Percentiles rank a stretch among this genome's conserved stretches.
phyloP scores from a whole-genome alignment of 2,329 filamentous ascomycete species.

The Hirsutella minnesotensis region DNA sequence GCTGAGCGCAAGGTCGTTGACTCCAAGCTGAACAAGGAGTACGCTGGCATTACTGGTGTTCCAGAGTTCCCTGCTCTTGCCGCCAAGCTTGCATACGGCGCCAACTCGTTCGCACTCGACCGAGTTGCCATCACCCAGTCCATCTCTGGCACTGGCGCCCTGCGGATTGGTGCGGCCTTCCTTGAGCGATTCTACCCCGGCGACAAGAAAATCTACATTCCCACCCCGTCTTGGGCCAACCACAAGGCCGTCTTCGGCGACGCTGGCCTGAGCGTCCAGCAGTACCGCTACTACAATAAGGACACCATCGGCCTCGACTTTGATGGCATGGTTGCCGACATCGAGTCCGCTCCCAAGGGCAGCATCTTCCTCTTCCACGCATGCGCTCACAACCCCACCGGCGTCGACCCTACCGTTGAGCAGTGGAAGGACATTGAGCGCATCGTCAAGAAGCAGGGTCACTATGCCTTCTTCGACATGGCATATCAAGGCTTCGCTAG shows the following conservation, averaged over 20 bases:
- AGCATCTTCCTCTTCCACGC: slow-evolving; percentile 92
- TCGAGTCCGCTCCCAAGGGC: slow-evolving; percentile 76
- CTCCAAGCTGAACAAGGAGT: slow-evolving; percentile 83
- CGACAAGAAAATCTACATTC: slow-evolving; percentile 93
- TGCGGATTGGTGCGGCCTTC: slow-evolving; percentile 91
- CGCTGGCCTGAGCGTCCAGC: slow-evolving; percentile 78
- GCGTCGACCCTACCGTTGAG: slow-evolving; percentile 81
- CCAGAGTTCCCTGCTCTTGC: slow-evolving; percentile 89
- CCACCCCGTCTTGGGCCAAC: slow-evolving; percentile 94
- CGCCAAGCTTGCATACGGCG: slow-evolving; percentile 80
- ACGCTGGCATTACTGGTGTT: slow-evolving; percentile 93
- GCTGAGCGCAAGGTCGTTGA: slow-evolving; percentile 81
- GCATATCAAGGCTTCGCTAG: slow-evolving; percentile 97
- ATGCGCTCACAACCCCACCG: slow-evolving; percentile 96
- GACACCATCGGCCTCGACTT: slow-evolving; percentile 97
- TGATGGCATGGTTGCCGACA: slow-evolving; percentile 79
- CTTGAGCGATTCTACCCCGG: slow-evolving; percentile 82
- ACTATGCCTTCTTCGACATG: slow-evolving; percentile 99
- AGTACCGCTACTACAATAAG: slow-evolving; percentile 99
- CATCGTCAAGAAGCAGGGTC: slow-evolving; percentile 72
- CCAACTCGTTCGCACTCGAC: slow-evolving; percentile 62
- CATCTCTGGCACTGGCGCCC: slow-evolving; percentile 93
- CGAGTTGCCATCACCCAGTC: slow-evolving; percentile 90
- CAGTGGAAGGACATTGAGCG: slow-evolving; percentile 90
- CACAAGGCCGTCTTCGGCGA: slow-evolving; percentile 95